phyloP scores from a whole-genome alignment of 1,139 yeast genomes.

The Geotrichum restrictum region DNA sequence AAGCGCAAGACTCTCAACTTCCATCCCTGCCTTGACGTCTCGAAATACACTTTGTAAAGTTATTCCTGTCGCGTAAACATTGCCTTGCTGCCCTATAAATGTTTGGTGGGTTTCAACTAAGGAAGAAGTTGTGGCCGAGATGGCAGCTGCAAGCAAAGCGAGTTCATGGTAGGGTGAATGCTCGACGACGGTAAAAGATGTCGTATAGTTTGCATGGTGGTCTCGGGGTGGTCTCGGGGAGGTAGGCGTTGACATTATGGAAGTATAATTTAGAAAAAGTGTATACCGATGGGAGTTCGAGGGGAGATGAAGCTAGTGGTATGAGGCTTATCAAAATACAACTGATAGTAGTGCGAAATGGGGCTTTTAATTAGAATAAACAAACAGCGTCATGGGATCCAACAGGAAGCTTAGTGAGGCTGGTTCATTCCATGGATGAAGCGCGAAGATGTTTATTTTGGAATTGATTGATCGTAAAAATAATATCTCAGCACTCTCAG shows the following conservation, averaged over 20 bases:
- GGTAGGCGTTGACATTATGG: constrained; percentile 4
- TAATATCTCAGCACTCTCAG: no score
- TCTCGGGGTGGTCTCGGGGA: not conserved
- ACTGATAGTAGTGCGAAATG: no score
- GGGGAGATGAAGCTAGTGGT: no score
- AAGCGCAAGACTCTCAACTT: constrained; percentile 15
- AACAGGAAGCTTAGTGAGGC: no score
- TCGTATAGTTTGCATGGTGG: not conserved
- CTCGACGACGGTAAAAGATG: not conserved
- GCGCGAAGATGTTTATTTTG: no score
- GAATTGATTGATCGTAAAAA: no score
- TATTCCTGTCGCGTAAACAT: constrained; percentile 21
- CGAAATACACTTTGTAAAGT: constrained; percentile 15
- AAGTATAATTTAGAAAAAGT: no score
- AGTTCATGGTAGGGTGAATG: constrained; percentile 17
- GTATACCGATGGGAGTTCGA: no score
- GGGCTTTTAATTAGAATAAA: no score
- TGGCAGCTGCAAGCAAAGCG: constrained; percentile 10
- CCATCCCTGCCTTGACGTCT: constrained; percentile 21
- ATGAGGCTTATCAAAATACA: no score
- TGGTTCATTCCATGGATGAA: no score
- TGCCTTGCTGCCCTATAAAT: constrained; percentile 20
- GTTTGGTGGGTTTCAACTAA: constrained; percentile 20
- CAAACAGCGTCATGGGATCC: no score
- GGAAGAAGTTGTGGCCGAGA: not conserved